Conservation (phyloP, 345 rosid genomes). For the Gossypium thurberi region DNA sequence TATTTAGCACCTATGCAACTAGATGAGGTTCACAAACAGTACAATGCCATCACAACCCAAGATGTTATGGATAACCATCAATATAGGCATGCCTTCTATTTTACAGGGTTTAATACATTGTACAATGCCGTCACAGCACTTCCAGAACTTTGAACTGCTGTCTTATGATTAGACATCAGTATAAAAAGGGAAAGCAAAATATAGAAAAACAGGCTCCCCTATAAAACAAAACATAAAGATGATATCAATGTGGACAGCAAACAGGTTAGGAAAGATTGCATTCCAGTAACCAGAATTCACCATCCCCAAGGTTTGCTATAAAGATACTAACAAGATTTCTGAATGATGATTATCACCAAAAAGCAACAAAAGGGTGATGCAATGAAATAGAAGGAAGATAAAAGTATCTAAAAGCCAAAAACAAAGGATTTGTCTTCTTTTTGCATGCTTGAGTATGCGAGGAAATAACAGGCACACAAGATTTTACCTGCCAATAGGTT, state of each 20-base stretch:
- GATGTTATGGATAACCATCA: background rate
- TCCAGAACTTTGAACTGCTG: background rate
- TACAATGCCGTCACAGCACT: background rate
- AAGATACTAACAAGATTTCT: background rate
- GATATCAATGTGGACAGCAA: background rate
- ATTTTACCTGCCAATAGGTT: constrained; percentile 95
- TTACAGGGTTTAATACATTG: background rate
- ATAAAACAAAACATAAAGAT: background rate
- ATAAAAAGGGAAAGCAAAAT: background rate
- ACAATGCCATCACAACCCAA: background rate
- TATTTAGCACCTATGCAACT: background rate
- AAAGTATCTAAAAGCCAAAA: background rate
- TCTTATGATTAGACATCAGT: background rate
- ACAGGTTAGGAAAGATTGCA: background rate
- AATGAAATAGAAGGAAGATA: background rate
- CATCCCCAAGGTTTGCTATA: background rate
- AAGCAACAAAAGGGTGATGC: constrained; percentile 4
- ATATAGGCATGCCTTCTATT: background rate
- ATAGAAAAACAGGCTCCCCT: background rate
- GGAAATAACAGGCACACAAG: background rate
- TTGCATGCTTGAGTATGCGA: background rate
- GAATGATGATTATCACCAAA: background rate
- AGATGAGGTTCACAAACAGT: background rate
- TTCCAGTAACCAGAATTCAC: background rate
- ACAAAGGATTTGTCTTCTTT: background rate